These are phyloP conservation scores for Wickerhamomyces hampshirensis DNA, from an alignment of 805 yeast genomes.

Conservation along the genomic window DNA sequence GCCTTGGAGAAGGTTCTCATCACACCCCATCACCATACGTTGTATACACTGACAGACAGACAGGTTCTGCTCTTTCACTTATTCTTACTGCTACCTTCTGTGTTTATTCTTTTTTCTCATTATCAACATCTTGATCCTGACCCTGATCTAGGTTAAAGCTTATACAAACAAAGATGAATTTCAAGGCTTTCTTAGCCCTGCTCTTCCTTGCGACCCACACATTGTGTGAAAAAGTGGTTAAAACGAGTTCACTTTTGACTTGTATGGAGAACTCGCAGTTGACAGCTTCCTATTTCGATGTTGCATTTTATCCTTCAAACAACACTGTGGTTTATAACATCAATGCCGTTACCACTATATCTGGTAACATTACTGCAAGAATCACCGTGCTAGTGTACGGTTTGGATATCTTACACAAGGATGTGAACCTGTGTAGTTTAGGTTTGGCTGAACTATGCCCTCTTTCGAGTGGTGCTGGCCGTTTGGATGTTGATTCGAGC, in stretches of 20 bases:
- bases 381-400: slow-evolving; percentile 78
- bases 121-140: too few relatives aligned
- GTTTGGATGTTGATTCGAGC: slow-evolving; percentile 61
- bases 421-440: slow-evolving; percentile 62
- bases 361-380: slow-evolving; percentile 61
- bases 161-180: too few relatives aligned
- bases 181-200: slow-evolving; percentile 7
- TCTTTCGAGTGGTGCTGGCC: slow-evolving; percentile 79
- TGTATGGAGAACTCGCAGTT: slow-evolving; percentile 90
- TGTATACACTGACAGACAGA: too few relatives aligned
- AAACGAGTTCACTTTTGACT: slow-evolving; percentile 71
- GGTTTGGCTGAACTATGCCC: slow-evolving; percentile 68
- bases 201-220: slow-evolving; percentile 7
- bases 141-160: too few relatives aligned
- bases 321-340: slow-evolving; percentile 59
- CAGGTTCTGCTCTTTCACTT: too few relatives aligned
- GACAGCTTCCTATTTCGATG: slow-evolving; percentile 80
- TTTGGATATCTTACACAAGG: slow-evolving; percentile 49
- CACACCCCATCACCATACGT: too few relatives aligned
- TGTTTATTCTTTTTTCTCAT: too few relatives aligned
- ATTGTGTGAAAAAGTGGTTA: slow-evolving; percentile 24
- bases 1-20: too few relatives aligned
- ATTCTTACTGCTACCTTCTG: too few relatives aligned
- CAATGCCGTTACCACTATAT: slow-evolving; percentile 73
- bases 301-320: slow-evolving; percentile 64